Base-by-base conservation (phyloP, 805 yeast genomes). In the Nakazawaea populi region DNA sequence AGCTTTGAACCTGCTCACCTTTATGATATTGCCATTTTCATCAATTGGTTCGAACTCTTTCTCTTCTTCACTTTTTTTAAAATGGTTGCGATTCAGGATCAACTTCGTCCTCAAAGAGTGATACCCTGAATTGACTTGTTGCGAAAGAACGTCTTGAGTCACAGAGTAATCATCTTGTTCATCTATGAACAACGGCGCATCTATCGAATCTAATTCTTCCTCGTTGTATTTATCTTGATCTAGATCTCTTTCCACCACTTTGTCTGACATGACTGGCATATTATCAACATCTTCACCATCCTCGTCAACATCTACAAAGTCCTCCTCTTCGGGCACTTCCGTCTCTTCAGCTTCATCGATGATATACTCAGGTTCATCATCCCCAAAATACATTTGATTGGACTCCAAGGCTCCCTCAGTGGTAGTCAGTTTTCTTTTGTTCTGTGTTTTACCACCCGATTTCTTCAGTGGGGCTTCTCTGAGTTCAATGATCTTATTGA, bases 21-120 rank as follows among this genome's bases (percentile, higher is more conserved):
- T 82, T 6, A 77, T 62, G 0, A 82, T 82, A 49, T 79, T 75
- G 0, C 89, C 89, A 38, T 67, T 58, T 49, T 79, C 85, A 56
- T 86, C 89, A 6, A 86, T 68, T 0, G 89, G 89, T 59, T 86
- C 95, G 18, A 80, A 58, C 51, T 82, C 91, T 53, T 66, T 58
- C 40, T 78, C 87, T 46, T 70, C 67, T 2, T 74, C 76, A 1
- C 76, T 66, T 53, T 72, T 69, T 47, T 62, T 67, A 52, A 60
- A 79, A 1, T 79, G 79, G 36, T 75, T 70, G 41, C 66, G 67
- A 42, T 61, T 59, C 27, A 67, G 64, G 35, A 78, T 64, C 55
- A 87, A 70, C 52, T 72, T 73, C 47, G 78, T 77, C 45, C 86
- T 71, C 53, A 85, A 59, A 42, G 72, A 68, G 31, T 81, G 77